Evolutionary conservation across 768 basidiomycete species (phyloP), one percentile per base, ranked within the genome.

Genomic region (Scleroderma citrinum): DNA sequence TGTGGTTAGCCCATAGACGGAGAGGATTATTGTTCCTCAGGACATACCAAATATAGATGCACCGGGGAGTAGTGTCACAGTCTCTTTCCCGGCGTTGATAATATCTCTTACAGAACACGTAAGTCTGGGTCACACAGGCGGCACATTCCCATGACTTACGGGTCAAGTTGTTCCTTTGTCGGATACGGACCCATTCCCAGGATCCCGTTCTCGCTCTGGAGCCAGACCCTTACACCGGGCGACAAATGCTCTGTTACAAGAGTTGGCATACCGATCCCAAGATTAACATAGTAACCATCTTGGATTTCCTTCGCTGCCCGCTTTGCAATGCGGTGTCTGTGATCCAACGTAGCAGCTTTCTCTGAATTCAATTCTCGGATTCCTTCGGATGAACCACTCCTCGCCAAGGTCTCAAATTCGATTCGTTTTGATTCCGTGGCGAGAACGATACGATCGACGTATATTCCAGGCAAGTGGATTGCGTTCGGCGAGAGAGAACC

Each of bases 11-110:
- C 34, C 50, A 47, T 39, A 36, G 24, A 26, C 7, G 34, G 32
- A 3, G 1, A 26, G 7, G 21, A 20, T 6, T 20, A 14, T 4
- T n/a, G 4, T 24, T 21, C 31, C 12, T 46, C 32, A 34, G 19
- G 23, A 64, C 83, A 46, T 56, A 86, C 89, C 94, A 63, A 97
- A 97, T 7, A 92, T 71, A 4, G 93, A 86, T 24, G 92, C 90
- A 21, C 94, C 94, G 20, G 92, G 92, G 20, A 96, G 74, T 10
- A 97, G 76, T 5, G 94, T 96, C 42, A 96, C 81, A 5, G 92
- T 93, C 69, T 95, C 92, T 66, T 96, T 96, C 19, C 92, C 92
- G 35, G 92, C 93, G 57, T 96, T 96, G 59, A 95, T 88, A 55
- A 94, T 78, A 65, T 96, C 92, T 34, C 88, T 56, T 7, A 52